Evolutionary conservation across 345 rosid genomes (phyloP), one percentile per base, ranked within the genome.

Genomic region (Corchorus capsularis): DNA sequence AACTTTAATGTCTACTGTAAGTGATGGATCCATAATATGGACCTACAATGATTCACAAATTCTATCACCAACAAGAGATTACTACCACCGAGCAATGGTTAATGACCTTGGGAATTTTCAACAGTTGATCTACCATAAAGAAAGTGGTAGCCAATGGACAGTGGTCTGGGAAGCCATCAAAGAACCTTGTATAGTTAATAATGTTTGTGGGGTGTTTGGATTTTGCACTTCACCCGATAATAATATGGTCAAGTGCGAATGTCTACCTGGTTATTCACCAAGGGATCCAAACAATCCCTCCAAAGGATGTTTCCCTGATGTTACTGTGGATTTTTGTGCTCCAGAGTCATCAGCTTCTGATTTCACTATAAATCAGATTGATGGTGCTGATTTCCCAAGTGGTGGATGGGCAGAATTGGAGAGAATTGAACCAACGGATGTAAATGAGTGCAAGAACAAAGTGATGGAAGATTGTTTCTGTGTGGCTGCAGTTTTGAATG

Each of bases 201-300:
- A 55, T 52, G 69, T 83, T 37, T 83, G 78, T 77, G 86, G 86
- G 32, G 80, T 72, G 77, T 80, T 75, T 69, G 83, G 82, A 20
- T 80, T 83, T 46, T 83, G 83, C 70, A 83, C 64, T 78, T 80
- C 83, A 52, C 56, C 46, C 46, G 77, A 77, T 32, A 78, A 80
- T 19, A 55, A 7, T 61, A 65, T 16, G 2, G 60, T 71, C 41
- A 35, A 32, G 10, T 78, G 86, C 47, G 8, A 22, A 0, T 83
- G 86, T 78, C 75, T 80, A 75, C 70, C 64, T 15, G 86, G 86
- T 0, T 83, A 80, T 75, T 74, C 73, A 0, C 83, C 76, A 8
- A 15, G 69, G 79, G 82, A 80, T 83, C 83, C 83, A 7, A 53
- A 67, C 46, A 54, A 34, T 54, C 86, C 82, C 63, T 83, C 75